These are phyloP conservation scores for Albatrellus ellisii DNA, from an alignment of 768 basidiomycete species.

Conservation along the genomic window DNA sequence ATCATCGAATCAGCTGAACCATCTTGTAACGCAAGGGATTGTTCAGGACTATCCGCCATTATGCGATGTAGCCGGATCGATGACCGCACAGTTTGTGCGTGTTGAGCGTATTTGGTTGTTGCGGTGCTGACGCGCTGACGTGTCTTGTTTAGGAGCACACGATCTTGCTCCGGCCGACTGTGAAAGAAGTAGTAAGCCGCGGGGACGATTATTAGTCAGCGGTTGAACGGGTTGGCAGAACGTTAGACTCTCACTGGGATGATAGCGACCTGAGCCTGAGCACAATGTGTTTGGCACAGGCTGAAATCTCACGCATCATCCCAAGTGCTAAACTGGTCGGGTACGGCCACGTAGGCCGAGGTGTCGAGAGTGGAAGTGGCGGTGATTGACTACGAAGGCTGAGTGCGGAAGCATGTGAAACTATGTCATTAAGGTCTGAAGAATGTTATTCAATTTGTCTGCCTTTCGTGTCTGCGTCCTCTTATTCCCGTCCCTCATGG, in stretches of 20 bases:
- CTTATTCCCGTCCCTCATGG: background rate
- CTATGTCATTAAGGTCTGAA: too few relatives aligned
- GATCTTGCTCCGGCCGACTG: slow-evolving; percentile 71
- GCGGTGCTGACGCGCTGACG: background rate
- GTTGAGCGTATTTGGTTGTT: background rate
- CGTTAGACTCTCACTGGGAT: too few relatives aligned
- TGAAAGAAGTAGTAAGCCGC: slow-evolving; percentile 74
- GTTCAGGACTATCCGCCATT: slow-evolving; percentile 91
- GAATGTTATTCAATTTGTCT: background rate
- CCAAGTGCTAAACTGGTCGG: too few relatives aligned
- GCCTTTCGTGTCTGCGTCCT: background rate
- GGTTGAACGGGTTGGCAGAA: too few relatives aligned
- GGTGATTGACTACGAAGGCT: too few relatives aligned
- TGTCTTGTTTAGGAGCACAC: slow-evolving; percentile 56
- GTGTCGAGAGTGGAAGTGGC: too few relatives aligned
- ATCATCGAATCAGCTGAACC: slow-evolving; percentile 59
- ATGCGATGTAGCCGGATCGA: slow-evolving; percentile 69
- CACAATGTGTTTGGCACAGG: too few relatives aligned
- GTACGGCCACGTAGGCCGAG: too few relatives aligned
- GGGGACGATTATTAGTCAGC: slow-evolving; percentile 77
- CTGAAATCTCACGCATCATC: too few relatives aligned
- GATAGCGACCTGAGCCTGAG: too few relatives aligned
- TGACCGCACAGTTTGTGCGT: slow-evolving; percentile 89
- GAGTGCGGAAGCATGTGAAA: too few relatives aligned
- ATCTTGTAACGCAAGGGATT: slow-evolving; percentile 78